A percentile compares a stretch with the other conserved stretches of the same genome.
phyloP scores from a whole-genome alignment of 768 basidiomycete genomes.

The Pleurotus citrinopileatus region DNA sequence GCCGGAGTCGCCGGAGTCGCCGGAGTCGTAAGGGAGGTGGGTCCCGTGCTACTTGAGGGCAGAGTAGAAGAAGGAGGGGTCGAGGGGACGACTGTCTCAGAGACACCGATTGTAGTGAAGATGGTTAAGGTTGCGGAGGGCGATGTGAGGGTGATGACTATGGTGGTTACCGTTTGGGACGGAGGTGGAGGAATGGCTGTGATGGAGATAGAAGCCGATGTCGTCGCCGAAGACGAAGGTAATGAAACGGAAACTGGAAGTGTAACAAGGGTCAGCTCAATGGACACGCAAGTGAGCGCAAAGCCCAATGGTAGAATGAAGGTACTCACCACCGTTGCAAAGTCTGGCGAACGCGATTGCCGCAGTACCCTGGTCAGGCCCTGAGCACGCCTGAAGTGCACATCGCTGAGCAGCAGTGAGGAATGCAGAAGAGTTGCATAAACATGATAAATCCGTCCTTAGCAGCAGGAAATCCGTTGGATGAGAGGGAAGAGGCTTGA shows the following conservation, averaged over 20 bases:
- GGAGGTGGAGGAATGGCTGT: background rate
- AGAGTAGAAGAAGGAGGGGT: background rate
- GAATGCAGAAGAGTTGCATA: background rate
- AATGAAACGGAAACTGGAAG: background rate
- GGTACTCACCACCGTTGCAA: background rate
- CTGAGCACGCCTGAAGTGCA: background rate
- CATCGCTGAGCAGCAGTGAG: background rate
- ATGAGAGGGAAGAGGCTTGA: background rate
- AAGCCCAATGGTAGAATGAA: background rate
- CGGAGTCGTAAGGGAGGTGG: too few species aligned
- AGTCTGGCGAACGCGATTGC: slow-evolving; percentile 1
- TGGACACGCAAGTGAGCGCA: background rate
- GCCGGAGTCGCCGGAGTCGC: background rate
- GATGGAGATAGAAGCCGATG: background rate
- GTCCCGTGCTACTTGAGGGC: background rate
- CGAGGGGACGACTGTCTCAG: background rate
- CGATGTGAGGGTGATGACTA: background rate
- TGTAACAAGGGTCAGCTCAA: background rate
- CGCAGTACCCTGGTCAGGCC: background rate
- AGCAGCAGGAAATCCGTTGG: background rate
- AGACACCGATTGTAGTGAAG: background rate
- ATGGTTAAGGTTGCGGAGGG: background rate
- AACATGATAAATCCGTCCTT: background rate
- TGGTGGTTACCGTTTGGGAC: background rate
- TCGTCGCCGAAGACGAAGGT: background rate